Conservation (phyloP, 2,329 filamentous ascomycete genomes). For the Fonsecaea nubica region DNA sequence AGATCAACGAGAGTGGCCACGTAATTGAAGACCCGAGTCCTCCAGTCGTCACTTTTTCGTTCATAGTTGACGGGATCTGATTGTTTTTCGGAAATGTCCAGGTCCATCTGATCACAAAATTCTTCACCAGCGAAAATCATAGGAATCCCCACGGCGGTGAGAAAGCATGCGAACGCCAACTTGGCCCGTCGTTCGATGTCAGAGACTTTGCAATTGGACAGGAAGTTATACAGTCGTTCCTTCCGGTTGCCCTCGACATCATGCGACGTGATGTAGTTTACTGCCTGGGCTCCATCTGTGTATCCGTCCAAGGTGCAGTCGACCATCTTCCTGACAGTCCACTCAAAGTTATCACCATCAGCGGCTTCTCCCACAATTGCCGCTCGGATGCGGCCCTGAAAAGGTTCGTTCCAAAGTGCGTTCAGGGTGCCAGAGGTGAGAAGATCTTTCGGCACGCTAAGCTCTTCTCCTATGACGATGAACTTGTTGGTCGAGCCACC, state of each 20-base stretch:
- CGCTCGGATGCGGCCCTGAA: constrained; percentile 5
- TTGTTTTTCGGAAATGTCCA: constrained; percentile 4
- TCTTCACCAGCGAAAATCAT: constrained; percentile 15
- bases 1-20: constrained; percentile 2
- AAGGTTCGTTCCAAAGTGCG: constrained; percentile 14
- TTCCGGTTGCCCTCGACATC: constrained; percentile 7
- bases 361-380: background rate
- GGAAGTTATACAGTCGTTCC: constrained; percentile 13
- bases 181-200: constrained; percentile 6
- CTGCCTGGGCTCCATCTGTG: background rate
- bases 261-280: constrained; percentile 15
- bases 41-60: constrained; percentile 4
- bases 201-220: constrained; percentile 2
- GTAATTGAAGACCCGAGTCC: constrained; percentile 2
- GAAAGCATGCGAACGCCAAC: constrained; percentile 7
- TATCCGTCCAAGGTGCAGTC: constrained; percentile 2
- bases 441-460: constrained; percentile 5
- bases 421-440: background rate
- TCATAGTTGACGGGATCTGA: constrained; percentile 10
- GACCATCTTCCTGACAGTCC: constrained; percentile 15
- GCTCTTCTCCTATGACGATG: constrained; percentile 16
- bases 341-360: constrained; percentile 8
- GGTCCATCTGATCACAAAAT: constrained; percentile 10
- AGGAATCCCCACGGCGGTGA: constrained; percentile 7
- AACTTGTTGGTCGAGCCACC: constrained; percentile 4